Base-by-base conservation (phyloP, 108 stramenopile genomes). In the Schizochytrium sp. region DNA sequence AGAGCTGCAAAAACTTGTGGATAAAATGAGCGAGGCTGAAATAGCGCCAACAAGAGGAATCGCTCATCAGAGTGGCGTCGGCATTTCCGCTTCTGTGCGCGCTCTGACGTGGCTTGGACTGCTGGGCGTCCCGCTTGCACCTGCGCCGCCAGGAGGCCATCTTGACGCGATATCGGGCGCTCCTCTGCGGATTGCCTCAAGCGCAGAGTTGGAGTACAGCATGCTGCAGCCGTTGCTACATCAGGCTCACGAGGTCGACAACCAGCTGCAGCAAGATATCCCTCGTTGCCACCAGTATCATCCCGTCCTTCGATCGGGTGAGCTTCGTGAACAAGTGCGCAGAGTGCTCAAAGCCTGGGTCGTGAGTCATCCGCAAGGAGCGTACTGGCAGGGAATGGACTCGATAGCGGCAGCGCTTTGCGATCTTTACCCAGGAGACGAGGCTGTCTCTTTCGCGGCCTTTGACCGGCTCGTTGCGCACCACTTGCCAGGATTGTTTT, bases 321-420 rank as follows among this genome's bases (percentile, higher is more conserved):
- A 53, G 16, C n/a, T 53, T 12, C 76, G 76, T 14, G 10, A 12
- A 23, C 45, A 83, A 83, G 25, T 83, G 19, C 43, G 23, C n/a
- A 12, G 6, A 6, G 51, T 83, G 12, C 76, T 83, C 25, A 83
- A 83, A 23, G 76, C 76, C 45, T 83, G 76, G 76, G 3, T 47
- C 51, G n/a, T 83, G 51, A 83, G 51, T 12, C 19, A 83, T 45
- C 45, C 45, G 28, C n/a, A 53, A 12, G 45, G 76, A n/a, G 76
- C 51, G 45, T 83, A 83, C 51, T 83, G 76, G 76, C 76, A 83
- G 51, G 76, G 76, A 8, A 47, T 83, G 76, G 76, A 83, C 23
- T 53, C 48, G 19, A 18, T 83, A 6, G 76, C 76, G 45, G 76
- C 76, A 8, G 28, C 76, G 10, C 0, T 83, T 3, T 53, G 45